Conservation (phyloP, 1,139 yeast species). For the Taphrina populina region DNA sequence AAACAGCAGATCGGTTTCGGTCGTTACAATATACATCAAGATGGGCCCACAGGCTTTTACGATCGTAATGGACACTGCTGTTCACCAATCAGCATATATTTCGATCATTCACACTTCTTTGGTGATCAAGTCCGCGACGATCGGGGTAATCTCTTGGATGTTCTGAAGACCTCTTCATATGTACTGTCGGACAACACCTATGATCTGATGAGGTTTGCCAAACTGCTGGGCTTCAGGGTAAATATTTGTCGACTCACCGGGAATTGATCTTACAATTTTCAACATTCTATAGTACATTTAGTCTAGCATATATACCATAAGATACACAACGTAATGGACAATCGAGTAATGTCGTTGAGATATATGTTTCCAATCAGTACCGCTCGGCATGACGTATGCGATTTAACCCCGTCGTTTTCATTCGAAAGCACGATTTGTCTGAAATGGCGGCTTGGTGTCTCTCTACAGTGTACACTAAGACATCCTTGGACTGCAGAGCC, state of each 20-base stretch:
- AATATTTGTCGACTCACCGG: background rate
- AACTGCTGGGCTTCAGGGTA: background rate
- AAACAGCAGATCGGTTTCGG: background rate
- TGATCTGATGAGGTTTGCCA: background rate
- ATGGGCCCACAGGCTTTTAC: background rate
- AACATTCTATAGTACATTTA: too few relatives aligned
- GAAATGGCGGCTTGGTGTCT: too few relatives aligned
- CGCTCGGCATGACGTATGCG: too few relatives aligned
- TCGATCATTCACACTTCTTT: background rate
- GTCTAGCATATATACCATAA: too few relatives aligned
- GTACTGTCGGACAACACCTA: background rate
- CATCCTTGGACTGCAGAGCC: too few relatives aligned
- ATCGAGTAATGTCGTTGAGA: too few relatives aligned
- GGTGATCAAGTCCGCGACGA: slow-evolving; percentile 12
- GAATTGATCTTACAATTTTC: too few relatives aligned
- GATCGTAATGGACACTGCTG: slow-evolving; percentile 9
- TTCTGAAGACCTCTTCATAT: background rate
- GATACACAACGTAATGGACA: too few relatives aligned
- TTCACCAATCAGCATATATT: background rate
- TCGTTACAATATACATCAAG: background rate
- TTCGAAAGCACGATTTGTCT: too few relatives aligned
- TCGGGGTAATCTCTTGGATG: background rate
- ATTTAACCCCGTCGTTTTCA: too few relatives aligned
- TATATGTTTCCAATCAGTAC: too few relatives aligned
- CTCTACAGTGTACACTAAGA: too few relatives aligned